These are phyloP conservation scores for Ochetophila trinervis DNA, from an alignment of 306 rosid genomes.

Conservation along the genomic window DNA sequence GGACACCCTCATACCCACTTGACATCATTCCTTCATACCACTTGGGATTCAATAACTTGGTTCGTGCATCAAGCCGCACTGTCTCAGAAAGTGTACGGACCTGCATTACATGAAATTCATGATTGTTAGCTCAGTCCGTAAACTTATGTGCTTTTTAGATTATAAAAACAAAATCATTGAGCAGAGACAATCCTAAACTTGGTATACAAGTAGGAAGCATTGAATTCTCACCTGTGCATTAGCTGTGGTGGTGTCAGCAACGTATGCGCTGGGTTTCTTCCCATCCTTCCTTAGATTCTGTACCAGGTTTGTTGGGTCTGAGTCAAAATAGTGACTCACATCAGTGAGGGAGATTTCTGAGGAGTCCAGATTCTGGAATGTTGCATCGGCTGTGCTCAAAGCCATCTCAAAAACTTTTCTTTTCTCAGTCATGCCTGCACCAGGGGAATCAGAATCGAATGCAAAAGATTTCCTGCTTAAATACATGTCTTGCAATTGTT, in stretches of 20 bases:
- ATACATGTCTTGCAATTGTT: constrained; percentile 98
- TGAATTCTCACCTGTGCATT: constrained; percentile 76
- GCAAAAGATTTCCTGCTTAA: constrained; percentile 94
- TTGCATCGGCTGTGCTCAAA: constrained; percentile 94
- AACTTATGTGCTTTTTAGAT: neutral
- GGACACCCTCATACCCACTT: constrained; percentile 90
- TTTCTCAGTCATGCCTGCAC: constrained; percentile 89
- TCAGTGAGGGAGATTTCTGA: constrained; percentile 98
- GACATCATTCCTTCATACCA: constrained; percentile 99
- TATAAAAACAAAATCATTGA: neutral
- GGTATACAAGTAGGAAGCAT: neutral
- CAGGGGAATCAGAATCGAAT: constrained; percentile 88
- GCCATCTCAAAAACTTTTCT: constrained; percentile 97
- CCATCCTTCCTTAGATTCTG: constrained; percentile 94
- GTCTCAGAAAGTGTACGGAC: constrained; percentile 96
- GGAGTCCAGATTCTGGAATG: constrained; percentile 97
- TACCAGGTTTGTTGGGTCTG: constrained; percentile 94
- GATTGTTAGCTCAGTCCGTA: neutral
- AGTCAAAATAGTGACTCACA: constrained; percentile 97
- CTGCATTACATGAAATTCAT: constrained; percentile 39
- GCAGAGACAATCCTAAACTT: neutral
- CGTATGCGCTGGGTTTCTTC: constrained; percentile 94
- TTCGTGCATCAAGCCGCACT: constrained; percentile 90
- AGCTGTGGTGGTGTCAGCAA: constrained; percentile 98
- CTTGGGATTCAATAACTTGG: constrained; percentile 91